These are phyloP conservation scores for Oemleria cerasiformis DNA, from an alignment of 306 rosid species.

Conservation along the genomic window DNA sequence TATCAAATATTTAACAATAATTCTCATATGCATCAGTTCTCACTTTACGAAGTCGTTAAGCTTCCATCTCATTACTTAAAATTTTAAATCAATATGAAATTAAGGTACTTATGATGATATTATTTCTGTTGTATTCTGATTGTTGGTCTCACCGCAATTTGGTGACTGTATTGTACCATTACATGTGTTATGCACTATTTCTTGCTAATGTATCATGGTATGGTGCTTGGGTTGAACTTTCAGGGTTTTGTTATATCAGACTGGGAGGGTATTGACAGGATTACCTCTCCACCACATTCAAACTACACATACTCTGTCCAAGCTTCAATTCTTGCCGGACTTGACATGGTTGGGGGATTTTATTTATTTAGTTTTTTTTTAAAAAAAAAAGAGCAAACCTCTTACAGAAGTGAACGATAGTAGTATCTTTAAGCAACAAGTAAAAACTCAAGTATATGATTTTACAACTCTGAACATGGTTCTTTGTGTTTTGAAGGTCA, in stretches of 20 bases:
- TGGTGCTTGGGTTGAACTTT: slow-evolving; percentile 27
- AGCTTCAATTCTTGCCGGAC: slow-evolving; percentile 77
- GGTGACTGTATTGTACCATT: neutral
- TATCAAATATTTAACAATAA: neutral
- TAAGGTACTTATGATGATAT: neutral
- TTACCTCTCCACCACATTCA: slow-evolving; percentile 68
- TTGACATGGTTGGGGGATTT: slow-evolving; percentile 77
- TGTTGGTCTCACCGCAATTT: neutral
- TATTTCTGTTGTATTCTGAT: neutral
- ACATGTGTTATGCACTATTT: slow-evolving; percentile 14
- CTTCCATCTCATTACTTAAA: neutral
- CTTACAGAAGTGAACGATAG: slow-evolving; percentile 11
- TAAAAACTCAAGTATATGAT: neutral
- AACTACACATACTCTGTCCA: slow-evolving; percentile 85
- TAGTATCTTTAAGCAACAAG: slow-evolving; percentile 1
- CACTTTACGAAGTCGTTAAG: neutral
- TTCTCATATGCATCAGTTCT: neutral
- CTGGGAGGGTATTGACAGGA: slow-evolving; percentile 90
- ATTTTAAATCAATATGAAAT: neutral
- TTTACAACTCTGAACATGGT: slow-evolving; percentile 21
- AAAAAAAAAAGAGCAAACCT: slow-evolving; percentile 2
- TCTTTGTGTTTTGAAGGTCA: slow-evolving; percentile 54
- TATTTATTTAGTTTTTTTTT: slow-evolving; percentile 2
- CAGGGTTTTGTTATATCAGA: slow-evolving; percentile 99
- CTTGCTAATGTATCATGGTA: slow-evolving; percentile 10